Percentiles rank a stretch among this genome's conserved stretches.
phyloP scores from a whole-genome alignment of 1,284 basidiomycete genomes.

The Rhodotorula sp. region DNA sequence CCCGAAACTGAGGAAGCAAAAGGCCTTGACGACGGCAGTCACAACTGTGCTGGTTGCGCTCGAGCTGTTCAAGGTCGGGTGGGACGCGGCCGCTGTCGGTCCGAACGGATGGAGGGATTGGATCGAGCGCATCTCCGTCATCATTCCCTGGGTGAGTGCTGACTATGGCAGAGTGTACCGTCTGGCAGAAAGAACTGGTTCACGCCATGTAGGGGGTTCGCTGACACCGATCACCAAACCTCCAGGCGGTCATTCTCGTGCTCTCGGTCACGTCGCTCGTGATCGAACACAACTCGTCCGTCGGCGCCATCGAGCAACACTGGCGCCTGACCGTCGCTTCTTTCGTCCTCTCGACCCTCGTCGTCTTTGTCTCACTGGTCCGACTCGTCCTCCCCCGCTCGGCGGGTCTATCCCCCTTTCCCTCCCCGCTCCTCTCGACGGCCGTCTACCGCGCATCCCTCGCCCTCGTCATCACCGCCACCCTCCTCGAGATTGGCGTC shows the following conservation, averaged over 20 bases:
- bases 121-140: neutral
- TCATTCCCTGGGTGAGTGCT: constrained; percentile 8
- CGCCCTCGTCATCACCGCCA: constrained; percentile 53
- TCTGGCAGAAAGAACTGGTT: neutral
- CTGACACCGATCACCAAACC: neutral
- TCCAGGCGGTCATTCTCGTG: constrained; percentile 61
- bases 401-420: constrained; percentile 21
- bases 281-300: constrained; percentile 41
- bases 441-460: constrained; percentile 38
- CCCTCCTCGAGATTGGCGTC: constrained; percentile 57
- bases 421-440: neutral
- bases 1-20: constrained; percentile 50
- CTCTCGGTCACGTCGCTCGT: constrained; percentile 59
- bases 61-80: constrained; percentile 50
- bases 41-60: constrained; percentile 56
- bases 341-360: constrained; percentile 55
- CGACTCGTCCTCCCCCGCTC: constrained; percentile 32
- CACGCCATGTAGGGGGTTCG: constrained; percentile 7
- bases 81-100: neutral
- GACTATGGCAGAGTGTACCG: neutral
- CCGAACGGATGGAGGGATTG: constrained; percentile 1
- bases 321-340: constrained; percentile 66
- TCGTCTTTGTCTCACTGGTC: constrained; percentile 31
- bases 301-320: constrained; percentile 58
- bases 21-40: constrained; percentile 56